Evolutionary conservation across 2,329 filamentous ascomycete species (phyloP).

Genomic region (Cladophialophora yegresii): DNA sequence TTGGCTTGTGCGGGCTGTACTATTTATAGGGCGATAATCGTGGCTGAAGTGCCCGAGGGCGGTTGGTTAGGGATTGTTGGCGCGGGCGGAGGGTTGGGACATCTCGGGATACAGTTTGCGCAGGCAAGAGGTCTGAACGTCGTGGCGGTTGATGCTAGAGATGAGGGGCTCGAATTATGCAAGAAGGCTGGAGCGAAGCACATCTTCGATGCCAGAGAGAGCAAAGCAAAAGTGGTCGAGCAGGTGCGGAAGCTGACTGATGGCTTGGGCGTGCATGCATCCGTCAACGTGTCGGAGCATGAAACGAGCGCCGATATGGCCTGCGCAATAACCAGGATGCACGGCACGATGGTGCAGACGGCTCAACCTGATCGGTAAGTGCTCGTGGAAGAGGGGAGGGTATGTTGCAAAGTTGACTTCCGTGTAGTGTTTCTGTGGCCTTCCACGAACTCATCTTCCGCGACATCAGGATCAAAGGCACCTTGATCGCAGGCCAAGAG

Average conservation of each 20-base stretch:
- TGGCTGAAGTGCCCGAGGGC: constrained; percentile 43
- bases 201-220: constrained; percentile 55
- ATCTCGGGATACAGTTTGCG: constrained; percentile 57
- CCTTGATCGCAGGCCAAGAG: constrained; percentile 47
- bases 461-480: constrained; percentile 55
- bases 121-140: constrained; percentile 55
- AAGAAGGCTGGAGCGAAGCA: constrained; percentile 54
- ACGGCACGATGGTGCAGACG: constrained; percentile 61
- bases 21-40: constrained; percentile 52
- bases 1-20: constrained; percentile 60
- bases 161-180: constrained; percentile 55
- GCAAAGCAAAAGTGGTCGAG: constrained; percentile 52
- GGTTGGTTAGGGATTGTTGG: constrained; percentile 52
- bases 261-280: constrained; percentile 54
- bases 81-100: constrained; percentile 56
- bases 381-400: too few species aligned
- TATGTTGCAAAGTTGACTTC: constrained; percentile 2
- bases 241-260: constrained; percentile 53
- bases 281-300: constrained; percentile 59
- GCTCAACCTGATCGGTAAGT: constrained; percentile 47
- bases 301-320: constrained; percentile 52
- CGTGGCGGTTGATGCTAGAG: constrained; percentile 58
- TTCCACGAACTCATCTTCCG: constrained; percentile 56
- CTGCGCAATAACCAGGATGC: constrained; percentile 61
- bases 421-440: constrained; percentile 42